phyloP scores from a whole-genome alignment of 2,329 filamentous ascomycete species.

The Trichoderma arundinaceum region DNA sequence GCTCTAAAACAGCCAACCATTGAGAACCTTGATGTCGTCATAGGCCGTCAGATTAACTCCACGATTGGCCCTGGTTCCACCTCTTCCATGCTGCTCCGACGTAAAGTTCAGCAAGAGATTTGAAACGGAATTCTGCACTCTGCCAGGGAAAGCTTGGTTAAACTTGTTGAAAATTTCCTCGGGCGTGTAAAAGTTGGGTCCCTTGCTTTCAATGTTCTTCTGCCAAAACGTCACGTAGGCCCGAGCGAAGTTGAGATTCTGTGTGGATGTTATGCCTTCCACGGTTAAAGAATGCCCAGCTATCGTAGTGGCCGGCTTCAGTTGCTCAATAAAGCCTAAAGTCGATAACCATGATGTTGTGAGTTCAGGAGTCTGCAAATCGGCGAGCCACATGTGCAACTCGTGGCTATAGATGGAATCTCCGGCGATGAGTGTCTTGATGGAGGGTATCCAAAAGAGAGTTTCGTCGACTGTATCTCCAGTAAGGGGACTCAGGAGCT shows the following conservation, averaged over 20 bases:
- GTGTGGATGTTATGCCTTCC: background rate
- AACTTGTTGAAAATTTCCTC: background rate
- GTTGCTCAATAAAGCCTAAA: background rate
- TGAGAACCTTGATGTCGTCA: background rate
- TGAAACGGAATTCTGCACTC: background rate
- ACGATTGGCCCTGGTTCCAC: background rate
- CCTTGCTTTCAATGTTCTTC: background rate
- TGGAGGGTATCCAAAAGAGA: background rate
- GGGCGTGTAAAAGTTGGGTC: background rate
- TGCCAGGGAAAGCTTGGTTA: background rate
- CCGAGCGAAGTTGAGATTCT: background rate
- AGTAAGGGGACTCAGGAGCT: background rate
- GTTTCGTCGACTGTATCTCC: background rate
- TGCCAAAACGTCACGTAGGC: background rate
- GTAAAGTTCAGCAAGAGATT: background rate
- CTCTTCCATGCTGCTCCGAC: background rate
- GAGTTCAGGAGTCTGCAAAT: background rate
- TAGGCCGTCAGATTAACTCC: background rate
- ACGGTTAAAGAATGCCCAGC: background rate
- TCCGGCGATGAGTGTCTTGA: background rate
- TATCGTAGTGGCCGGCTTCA: background rate
- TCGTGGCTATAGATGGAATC: conserved; percentile 1
- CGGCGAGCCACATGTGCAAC: background rate
- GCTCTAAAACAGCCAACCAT: too few relatives aligned
- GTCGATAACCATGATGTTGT: background rate